phyloP scores from a whole-genome alignment of 2,329 filamentous ascomycete species.

The Chrysoporthe austroafricana region DNA sequence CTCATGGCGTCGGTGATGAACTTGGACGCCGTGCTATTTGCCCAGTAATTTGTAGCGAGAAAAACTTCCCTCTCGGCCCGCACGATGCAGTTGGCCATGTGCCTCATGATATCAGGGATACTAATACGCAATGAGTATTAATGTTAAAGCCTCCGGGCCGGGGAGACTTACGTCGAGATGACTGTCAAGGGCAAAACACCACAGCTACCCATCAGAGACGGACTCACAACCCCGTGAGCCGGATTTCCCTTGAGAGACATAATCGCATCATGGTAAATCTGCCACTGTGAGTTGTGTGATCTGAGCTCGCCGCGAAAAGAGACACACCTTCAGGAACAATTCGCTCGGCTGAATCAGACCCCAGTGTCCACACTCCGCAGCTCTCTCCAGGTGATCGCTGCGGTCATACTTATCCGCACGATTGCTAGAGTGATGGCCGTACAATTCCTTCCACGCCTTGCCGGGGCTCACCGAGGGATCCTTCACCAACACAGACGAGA shows the following conservation, averaged over 20 bases:
- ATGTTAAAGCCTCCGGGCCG: background rate
- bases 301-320: background rate
- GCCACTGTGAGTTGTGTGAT: constrained; percentile 6
- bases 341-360: constrained; percentile 65
- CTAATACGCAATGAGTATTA: constrained; percentile 33
- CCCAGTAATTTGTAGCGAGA: constrained; percentile 78
- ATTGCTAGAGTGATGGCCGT: constrained; percentile 38
- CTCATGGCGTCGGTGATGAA: constrained; percentile 70
- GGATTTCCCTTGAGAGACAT: constrained; percentile 57
- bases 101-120: constrained; percentile 71
- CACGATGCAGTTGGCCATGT: constrained; percentile 77
- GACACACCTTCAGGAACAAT: constrained; percentile 64
- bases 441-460: constrained; percentile 61
- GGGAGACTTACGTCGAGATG: constrained; percentile 56
- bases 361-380: constrained; percentile 68
- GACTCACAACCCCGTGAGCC: constrained; percentile 54
- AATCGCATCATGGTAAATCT: constrained; percentile 70
- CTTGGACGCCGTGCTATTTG: constrained; percentile 67
- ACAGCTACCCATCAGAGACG: constrained; percentile 54
- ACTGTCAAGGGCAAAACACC: constrained; percentile 72
- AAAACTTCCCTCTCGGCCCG: constrained; percentile 74
- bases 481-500: constrained; percentile 60
- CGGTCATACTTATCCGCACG: constrained; percentile 33
- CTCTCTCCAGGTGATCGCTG: constrained; percentile 54
- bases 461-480: constrained; percentile 57